Conservation (phyloP, 106 monocot genomes). For the Hemerocallis citrina region DNA sequence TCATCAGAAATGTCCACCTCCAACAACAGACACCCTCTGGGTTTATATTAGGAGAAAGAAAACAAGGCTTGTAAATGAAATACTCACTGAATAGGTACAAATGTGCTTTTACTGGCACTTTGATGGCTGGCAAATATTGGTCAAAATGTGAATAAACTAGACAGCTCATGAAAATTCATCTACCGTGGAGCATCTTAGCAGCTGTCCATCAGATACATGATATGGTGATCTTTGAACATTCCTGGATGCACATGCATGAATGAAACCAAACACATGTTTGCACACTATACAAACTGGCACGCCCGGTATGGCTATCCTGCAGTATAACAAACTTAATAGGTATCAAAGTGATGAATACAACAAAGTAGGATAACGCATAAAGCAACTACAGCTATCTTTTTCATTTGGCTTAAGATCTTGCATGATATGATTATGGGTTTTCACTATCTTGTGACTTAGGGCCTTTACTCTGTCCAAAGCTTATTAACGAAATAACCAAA, state of each 20-base stretch:
- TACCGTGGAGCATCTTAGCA: not conserved
- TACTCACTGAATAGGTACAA: not conserved
- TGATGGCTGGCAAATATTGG: not conserved
- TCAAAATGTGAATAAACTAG: not conserved
- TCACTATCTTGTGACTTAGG: no score
- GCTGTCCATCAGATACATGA: not conserved
- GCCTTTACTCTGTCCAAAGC: not conserved
- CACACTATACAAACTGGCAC: no score
- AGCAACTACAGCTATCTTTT: not conserved
- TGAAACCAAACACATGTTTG: no score
- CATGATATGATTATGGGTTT: no score
- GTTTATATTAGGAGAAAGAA: no score
- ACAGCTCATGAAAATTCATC: not conserved
- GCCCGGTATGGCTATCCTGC: not conserved
- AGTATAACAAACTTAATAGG: not conserved
- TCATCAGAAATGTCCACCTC: no score
- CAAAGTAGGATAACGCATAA: not conserved
- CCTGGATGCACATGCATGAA: not conserved
- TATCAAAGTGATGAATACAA: not conserved
- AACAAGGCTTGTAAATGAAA: not conserved
- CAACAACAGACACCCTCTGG: no score
- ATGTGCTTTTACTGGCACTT: not conserved
- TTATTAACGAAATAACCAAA: not conserved
- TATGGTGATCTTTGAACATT: not conserved
- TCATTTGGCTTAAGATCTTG: not conserved